Conservation (phyloP, 2,329 filamentous ascomycete species). For the Curvularia sp. region DNA sequence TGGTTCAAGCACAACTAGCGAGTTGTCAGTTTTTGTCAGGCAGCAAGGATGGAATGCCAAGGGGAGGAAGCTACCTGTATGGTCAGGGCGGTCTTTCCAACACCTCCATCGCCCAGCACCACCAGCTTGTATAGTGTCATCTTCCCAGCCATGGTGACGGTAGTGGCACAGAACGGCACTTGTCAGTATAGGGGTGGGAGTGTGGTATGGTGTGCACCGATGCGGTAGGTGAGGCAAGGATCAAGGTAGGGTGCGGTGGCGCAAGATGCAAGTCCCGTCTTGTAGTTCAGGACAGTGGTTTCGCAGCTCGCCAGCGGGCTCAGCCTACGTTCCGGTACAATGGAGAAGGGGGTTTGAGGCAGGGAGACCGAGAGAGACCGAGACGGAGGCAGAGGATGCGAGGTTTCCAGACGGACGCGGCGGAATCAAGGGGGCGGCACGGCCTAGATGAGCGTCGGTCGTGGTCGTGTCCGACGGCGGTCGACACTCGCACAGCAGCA, state of each 20-base stretch:
- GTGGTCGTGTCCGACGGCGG: conserved; percentile 28
- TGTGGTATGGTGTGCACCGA: conserved; percentile 5
- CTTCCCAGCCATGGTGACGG: conserved; percentile 77
- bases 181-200: conserved; percentile 13
- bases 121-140: conserved; percentile 97
- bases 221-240: conserved; percentile 12
- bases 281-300: conserved; percentile 18
- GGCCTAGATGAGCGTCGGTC: conserved; percentile 17
- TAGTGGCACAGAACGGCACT: conserved; percentile 8
- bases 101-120: conserved; percentile 91
- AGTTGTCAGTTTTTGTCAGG: conserved; percentile 23
- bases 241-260: conserved; percentile 14
- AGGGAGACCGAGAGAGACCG: conserved; percentile 5
- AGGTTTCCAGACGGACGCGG: conserved; percentile 19
- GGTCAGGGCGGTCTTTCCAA: conserved; percentile 91
- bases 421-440: conserved; percentile 24
- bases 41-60: background rate
- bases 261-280: conserved; percentile 28
- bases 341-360: background rate
- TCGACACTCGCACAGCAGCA: conserved; percentile 28
- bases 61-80: conserved; percentile 72
- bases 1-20: conserved; percentile 90
- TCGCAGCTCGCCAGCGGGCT: conserved; percentile 37
- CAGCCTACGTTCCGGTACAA: conserved; percentile 23
- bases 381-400: conserved; percentile 7